Evolutionary conservation across 1,284 basidiomycete species (phyloP).

Genomic region (Boletellus deceptivus): DNA sequence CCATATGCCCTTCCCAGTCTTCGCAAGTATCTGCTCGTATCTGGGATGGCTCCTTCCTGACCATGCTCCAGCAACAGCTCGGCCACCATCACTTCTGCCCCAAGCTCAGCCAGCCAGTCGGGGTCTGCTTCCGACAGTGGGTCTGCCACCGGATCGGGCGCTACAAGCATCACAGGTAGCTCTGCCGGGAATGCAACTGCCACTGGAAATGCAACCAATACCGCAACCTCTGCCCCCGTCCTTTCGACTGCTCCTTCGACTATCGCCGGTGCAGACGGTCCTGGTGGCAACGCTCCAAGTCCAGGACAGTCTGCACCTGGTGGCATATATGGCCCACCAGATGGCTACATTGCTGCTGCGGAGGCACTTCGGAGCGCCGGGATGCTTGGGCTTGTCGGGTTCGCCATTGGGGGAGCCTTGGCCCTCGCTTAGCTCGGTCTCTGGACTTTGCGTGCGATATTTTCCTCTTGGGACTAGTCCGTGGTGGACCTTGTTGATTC

Average conservation of each 20-base stretch:
- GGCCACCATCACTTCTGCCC: conserved; percentile 45
- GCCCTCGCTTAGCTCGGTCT: conserved; percentile 33
- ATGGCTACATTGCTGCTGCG: conserved; percentile 61
- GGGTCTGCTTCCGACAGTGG: conserved; percentile 27
- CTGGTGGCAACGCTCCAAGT: conserved; percentile 48
- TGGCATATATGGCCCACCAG: conserved; percentile 57
- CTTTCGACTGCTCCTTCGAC: conserved; percentile 57
- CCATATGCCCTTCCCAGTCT: conserved; percentile 19
- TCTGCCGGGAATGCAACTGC: background rate
- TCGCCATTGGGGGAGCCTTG: conserved; percentile 47
- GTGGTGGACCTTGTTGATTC: conserved; percentile 13
- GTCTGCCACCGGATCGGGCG: conserved; percentile 15
- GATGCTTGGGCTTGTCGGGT: conserved; percentile 37
- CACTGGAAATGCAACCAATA: conserved; percentile 31
- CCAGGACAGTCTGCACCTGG: conserved; percentile 40
- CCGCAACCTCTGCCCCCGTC: conserved; percentile 30
- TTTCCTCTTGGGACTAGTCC: conserved; percentile 12
- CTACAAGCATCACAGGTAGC: conserved; percentile 16
- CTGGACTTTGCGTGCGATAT: conserved; percentile 12
- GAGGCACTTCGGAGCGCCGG: conserved; percentile 37
- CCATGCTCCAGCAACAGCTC: conserved; percentile 40
- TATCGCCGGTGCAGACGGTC: conserved; percentile 43
- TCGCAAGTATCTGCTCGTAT: conserved; percentile 29
- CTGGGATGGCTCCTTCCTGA: conserved; percentile 35
- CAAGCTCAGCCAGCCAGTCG: conserved; percentile 28